phyloP scores from a whole-genome alignment of 208 protist genomes.

The Leishmania aethiopica region DNA sequence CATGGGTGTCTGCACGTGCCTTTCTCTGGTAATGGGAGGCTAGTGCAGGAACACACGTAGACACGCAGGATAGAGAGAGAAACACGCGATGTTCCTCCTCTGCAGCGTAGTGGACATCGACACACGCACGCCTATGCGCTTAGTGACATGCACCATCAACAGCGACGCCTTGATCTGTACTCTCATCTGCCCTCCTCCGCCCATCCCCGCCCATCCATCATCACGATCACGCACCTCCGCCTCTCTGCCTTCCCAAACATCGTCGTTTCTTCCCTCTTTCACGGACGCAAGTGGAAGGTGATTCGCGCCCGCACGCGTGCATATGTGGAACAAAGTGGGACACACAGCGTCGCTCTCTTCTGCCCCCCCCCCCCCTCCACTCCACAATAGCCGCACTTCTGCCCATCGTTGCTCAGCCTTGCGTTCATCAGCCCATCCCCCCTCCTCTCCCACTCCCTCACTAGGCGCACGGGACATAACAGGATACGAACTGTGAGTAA shows the following conservation, averaged over 20 bases:
- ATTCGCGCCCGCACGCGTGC: not conserved
- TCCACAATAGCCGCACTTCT: not conserved
- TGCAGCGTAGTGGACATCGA: not conserved
- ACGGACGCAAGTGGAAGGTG: not conserved
- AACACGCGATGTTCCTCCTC: not conserved
- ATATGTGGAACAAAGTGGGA: not conserved
- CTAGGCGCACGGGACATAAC: not conserved
- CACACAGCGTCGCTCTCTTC: not conserved
- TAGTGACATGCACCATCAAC: not conserved
- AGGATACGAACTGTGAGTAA: not conserved
- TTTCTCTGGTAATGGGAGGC: not conserved
- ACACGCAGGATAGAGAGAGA: not conserved
- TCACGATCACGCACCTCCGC: not conserved
- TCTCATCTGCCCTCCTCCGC: not conserved
- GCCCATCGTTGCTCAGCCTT: not conserved
- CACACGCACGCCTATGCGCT: not conserved
- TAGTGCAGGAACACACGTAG: not conserved
- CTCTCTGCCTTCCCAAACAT: not conserved
- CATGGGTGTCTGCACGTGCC: slow-evolving; percentile 1
- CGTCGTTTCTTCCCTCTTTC: slow-evolving; percentile 3
- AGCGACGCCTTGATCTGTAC: not conserved
- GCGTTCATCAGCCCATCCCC: not conserved
- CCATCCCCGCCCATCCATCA: not conserved
- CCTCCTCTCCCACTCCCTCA: too few species aligned
- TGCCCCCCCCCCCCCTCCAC: too few species aligned